These are phyloP conservation scores for Leavenworthia alabamica DNA, from an alignment of 345 rosid species.

Conservation along the genomic window DNA sequence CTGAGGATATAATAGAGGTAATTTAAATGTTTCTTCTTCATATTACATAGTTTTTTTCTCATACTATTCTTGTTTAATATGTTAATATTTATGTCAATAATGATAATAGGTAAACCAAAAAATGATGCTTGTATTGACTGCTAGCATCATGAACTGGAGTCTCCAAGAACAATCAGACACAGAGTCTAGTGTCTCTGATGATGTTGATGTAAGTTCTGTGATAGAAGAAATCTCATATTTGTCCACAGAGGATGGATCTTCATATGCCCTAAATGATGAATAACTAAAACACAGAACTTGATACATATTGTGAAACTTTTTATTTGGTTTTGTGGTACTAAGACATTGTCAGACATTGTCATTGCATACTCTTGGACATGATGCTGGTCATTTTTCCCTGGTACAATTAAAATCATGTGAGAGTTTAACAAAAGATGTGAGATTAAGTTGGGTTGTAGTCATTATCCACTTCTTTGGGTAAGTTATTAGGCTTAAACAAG, in stretches of 20 bases:
- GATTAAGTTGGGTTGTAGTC: too few relatives aligned
- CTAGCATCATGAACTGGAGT: slow-evolving; percentile 92
- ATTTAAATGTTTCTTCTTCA: not conserved
- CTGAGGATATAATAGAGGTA: slow-evolving; percentile 93
- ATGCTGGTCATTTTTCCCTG: not conserved
- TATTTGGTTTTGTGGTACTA: not conserved
- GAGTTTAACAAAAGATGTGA: too few relatives aligned
- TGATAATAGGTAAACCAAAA: slow-evolving; percentile 71
- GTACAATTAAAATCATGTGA: not conserved
- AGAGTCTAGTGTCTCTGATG: slow-evolving; percentile 24
- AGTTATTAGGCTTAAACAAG: too few relatives aligned
- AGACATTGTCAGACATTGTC: not conserved
- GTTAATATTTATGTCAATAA: not conserved
- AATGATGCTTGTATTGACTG: slow-evolving; percentile 78
- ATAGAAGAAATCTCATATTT: slow-evolving; percentile 32
- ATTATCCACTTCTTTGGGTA: too few relatives aligned
- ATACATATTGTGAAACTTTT: not conserved
- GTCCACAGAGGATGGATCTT: slow-evolving; percentile 10
- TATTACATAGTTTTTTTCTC: not conserved
- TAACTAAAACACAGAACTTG: not conserved
- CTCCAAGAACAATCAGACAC: slow-evolving; percentile 42
- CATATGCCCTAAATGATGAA: not conserved
- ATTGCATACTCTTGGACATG: not conserved
- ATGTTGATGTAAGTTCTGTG: slow-evolving; percentile 23
- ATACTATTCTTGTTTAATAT: not conserved